phyloP scores from a whole-genome alignment of 768 basidiomycete species.

The Kwoniella newhampshirensis region DNA sequence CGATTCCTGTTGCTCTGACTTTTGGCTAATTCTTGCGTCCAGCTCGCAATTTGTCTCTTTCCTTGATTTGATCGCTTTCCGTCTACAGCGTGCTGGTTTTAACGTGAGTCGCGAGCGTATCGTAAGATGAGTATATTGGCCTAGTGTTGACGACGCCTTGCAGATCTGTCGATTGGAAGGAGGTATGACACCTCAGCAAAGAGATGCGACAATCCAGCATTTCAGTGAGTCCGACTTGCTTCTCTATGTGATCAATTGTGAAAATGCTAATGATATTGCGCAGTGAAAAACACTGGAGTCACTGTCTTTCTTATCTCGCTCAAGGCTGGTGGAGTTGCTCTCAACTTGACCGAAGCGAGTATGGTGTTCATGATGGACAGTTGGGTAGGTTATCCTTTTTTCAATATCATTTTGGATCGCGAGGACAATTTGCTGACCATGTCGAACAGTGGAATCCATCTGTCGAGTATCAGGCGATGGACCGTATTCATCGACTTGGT shows the following conservation, averaged over 20 bases:
- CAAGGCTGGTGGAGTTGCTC: constrained; percentile 80
- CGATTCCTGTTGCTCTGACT: neutral
- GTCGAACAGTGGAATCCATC: constrained; percentile 94
- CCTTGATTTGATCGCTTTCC: constrained; percentile 82
- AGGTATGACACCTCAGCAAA: constrained; percentile 92
- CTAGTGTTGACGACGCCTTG: constrained; percentile 9
- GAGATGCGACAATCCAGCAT: constrained; percentile 90
- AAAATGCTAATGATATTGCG: constrained; percentile 5
- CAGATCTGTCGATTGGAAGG: constrained; percentile 93
- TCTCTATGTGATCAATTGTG: neutral
- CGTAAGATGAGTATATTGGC: neutral
- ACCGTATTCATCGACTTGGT: constrained; percentile 93
- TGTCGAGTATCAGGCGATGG: constrained; percentile 73
- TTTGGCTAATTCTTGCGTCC: neutral
- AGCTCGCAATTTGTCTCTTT: constrained; percentile 53
- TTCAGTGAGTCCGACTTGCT: constrained; percentile 65
- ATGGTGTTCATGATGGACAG: constrained; percentile 96
- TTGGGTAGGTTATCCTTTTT: constrained; percentile 58
- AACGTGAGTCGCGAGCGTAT: no score
- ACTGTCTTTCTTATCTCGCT: constrained; percentile 93
- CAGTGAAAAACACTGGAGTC: constrained; percentile 88
- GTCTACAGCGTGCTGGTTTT: constrained; percentile 89
- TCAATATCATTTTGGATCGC: no score
- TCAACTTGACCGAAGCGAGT: constrained; percentile 62
- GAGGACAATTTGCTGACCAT: no score